Evolutionary conservation across 352 stramenopile species (phyloP).

Genomic region (Phytophthora megakarya): DNA sequence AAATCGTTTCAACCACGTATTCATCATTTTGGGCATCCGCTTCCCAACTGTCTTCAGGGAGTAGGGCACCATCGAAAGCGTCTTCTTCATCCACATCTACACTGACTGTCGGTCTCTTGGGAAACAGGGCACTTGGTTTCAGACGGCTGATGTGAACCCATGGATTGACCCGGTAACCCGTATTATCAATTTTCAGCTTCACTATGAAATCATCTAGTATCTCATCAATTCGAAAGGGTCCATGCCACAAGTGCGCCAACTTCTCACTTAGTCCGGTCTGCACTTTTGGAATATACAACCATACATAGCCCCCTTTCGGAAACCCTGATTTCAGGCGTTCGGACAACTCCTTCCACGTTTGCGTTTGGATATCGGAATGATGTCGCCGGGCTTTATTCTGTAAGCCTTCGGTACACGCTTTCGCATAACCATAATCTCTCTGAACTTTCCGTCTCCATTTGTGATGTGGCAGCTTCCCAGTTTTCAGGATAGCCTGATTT

Average conservation of each 20-base stretch:
- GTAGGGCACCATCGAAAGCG: neutral
- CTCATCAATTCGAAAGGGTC: neutral
- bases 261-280: neutral
- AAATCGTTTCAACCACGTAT: too few relatives aligned
- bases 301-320: neutral
- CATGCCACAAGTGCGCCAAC: neutral
- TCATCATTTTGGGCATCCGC: too few relatives aligned
- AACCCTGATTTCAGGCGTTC: neutral
- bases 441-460: too few relatives aligned
- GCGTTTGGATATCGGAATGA: neutral
- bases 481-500: too few relatives aligned
- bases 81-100: conserved; percentile 9
- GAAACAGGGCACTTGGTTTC: too few relatives aligned
- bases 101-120: too few relatives aligned
- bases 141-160: conserved; percentile 18
- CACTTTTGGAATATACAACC: neutral
- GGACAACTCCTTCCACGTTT: neutral
- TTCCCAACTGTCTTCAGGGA: too few relatives aligned
- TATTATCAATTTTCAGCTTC: too few relatives aligned
- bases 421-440: neutral
- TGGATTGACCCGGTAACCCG: neutral
- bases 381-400: neutral
- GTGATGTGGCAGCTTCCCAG: too few relatives aligned
- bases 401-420: neutral
- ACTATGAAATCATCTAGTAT: neutral